A percentile compares a stretch with the other conserved stretches of the same genome.
Evolutionary conservation across 2,329 filamentous ascomycete species (phyloP).

Genomic region (Cladosporium sp.): DNA sequence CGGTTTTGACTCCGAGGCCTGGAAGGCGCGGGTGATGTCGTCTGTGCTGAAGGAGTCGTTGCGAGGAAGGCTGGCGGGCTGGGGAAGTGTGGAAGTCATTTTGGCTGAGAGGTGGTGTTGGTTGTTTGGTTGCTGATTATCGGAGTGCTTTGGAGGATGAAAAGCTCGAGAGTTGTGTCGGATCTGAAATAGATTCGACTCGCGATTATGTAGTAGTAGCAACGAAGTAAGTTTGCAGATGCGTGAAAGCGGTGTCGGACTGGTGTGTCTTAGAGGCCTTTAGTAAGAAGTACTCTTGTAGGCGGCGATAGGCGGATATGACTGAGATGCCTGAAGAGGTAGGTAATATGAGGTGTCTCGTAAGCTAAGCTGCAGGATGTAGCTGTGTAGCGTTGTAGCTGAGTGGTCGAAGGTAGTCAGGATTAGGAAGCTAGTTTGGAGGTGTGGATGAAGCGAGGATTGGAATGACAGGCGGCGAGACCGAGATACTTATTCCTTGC

Average conservation of each 20-base stretch:
- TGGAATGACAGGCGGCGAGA: background rate
- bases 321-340: slow-evolving; percentile 13
- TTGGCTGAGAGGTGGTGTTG: slow-evolving; percentile 19
- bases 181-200: slow-evolving; percentile 4
- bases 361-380: slow-evolving; percentile 13
- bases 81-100: slow-evolving; percentile 38
- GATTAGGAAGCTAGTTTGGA: slow-evolving; percentile 3
- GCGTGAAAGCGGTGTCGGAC: slow-evolving; percentile 16
- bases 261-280: slow-evolving; percentile 10
- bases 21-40: slow-evolving; percentile 37
- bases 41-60: slow-evolving; percentile 39
- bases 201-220: slow-evolving; percentile 5
- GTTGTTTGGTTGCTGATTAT: background rate
- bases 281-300: slow-evolving; percentile 13
- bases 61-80: slow-evolving; percentile 33
- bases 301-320: slow-evolving; percentile 16
- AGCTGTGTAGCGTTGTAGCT: slow-evolving; percentile 3
- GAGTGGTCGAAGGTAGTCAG: background rate
- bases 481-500: slow-evolving; percentile 19
- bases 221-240: slow-evolving; percentile 5
- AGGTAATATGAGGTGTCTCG: slow-evolving; percentile 16
- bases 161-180: background rate
- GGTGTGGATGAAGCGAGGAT: background rate
- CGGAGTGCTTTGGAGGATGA: background rate
- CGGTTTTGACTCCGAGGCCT: slow-evolving; percentile 34